phyloP scores from a whole-genome alignment of 495 filamentous ascomycete genomes.

The Penicillium roqueforti region DNA sequence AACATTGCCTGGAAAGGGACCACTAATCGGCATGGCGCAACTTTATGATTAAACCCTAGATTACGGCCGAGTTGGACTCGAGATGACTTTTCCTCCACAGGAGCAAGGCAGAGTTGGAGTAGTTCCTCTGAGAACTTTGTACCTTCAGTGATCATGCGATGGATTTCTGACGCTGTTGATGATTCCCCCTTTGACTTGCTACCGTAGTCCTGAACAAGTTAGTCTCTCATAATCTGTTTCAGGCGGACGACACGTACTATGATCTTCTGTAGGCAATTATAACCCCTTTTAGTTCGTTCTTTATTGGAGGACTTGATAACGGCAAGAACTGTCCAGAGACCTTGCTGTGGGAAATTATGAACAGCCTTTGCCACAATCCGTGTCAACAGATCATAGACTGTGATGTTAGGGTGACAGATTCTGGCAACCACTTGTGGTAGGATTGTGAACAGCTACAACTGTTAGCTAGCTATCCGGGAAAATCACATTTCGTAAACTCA shows the following conservation, averaged over 20 bases:
- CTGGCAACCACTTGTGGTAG: conserved; percentile 88
- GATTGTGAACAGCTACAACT: conserved; percentile 71
- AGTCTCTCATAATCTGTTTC: conserved; percentile 2
- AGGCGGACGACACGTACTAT: conserved; percentile 23
- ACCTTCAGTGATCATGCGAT: conserved; percentile 65
- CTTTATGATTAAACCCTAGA: conserved; percentile 78
- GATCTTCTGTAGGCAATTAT: conserved; percentile 47
- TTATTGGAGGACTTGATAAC: conserved; percentile 60
- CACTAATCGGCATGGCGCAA: conserved; percentile 76
- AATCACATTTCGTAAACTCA: conserved; percentile 12
- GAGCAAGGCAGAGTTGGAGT: conserved; percentile 71
- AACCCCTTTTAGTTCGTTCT: conserved; percentile 45
- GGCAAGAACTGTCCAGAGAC: conserved; percentile 88
- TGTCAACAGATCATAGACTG: conserved; percentile 70
- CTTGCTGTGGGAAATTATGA: conserved; percentile 74
- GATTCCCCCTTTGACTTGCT: conserved; percentile 44
- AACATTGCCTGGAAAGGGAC: conserved; percentile 83
- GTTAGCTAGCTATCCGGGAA: conserved; percentile 14
- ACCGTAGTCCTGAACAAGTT: conserved; percentile 35
- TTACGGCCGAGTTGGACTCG: conserved; percentile 69
- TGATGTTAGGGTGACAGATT: conserved; percentile 76
- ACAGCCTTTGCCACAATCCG: conserved; percentile 80
- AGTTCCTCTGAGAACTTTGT: conserved; percentile 82
- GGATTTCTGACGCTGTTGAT: conserved; percentile 51
- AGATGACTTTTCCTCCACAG: conserved; percentile 62